phyloP scores from a whole-genome alignment of 2,329 filamentous ascomycete species.

The Colletotrichum nymphaeae region DNA sequence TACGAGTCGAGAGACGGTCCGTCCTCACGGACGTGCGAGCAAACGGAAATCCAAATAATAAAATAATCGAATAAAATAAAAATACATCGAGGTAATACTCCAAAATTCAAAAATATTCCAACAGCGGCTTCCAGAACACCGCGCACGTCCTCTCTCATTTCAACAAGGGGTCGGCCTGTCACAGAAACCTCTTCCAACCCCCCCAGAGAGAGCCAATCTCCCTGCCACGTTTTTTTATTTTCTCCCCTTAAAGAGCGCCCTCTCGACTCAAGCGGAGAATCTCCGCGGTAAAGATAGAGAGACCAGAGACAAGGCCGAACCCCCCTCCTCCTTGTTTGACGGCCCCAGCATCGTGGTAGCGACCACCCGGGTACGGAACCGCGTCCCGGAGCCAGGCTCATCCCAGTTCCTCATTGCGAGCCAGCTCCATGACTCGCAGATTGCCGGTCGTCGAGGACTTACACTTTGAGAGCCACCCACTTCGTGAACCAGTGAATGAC shows the following conservation, averaged over 20 bases:
- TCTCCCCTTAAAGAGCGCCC: background rate
- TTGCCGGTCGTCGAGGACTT: background rate
- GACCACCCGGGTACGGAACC: slow-evolving; percentile 28
- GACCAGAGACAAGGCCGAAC: slow-evolving; percentile 4
- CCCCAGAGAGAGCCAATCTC: slow-evolving; percentile 21
- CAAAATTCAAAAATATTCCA: slow-evolving; percentile 24
- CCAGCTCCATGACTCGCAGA: slow-evolving; percentile 29
- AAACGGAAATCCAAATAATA: background rate
- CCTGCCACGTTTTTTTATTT: slow-evolving; percentile 28
- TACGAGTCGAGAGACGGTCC: slow-evolving; percentile 15
- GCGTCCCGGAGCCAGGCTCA: slow-evolving; percentile 24
- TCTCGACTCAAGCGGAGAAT: slow-evolving; percentile 31
- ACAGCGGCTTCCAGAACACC: slow-evolving; percentile 29
- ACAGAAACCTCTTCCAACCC: slow-evolving; percentile 15
- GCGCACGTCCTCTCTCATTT: slow-evolving; percentile 26
- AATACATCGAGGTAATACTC: background rate
- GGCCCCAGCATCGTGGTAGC: slow-evolving; percentile 34
- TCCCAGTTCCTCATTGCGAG: background rate
- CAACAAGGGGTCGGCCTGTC: slow-evolving; percentile 30
- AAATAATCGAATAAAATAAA: background rate
- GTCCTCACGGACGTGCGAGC: slow-evolving; percentile 11
- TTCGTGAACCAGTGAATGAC: slow-evolving; percentile 7
- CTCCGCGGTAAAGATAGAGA: slow-evolving; percentile 25
- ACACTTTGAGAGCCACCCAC: background rate
- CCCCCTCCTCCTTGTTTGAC: slow-evolving; percentile 7